These are phyloP conservation scores for Penicillium occitanis DNA, from an alignment of 2,329 filamentous ascomycete genomes.

Conservation along the genomic window DNA sequence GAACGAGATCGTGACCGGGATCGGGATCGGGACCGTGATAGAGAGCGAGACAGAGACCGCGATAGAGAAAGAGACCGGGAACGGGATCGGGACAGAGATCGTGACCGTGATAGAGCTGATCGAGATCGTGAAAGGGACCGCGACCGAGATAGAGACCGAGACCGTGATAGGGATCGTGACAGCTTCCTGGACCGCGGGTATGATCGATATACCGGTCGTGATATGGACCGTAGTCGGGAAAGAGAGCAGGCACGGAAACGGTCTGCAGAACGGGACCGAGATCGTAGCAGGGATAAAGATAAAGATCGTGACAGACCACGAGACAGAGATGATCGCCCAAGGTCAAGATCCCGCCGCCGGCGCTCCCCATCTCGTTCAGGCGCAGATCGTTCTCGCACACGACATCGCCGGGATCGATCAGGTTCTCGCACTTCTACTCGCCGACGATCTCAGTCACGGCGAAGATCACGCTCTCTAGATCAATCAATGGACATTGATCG, in stretches of 20 bases:
- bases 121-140: constrained; percentile 32
- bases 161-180: constrained; percentile 29
- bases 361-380: constrained; percentile 15
- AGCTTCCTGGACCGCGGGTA: constrained; percentile 34
- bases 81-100: constrained; percentile 28
- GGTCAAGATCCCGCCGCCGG: constrained; percentile 16
- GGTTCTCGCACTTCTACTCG: constrained; percentile 20
- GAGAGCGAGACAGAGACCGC: constrained; percentile 31
- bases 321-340: constrained; percentile 19
- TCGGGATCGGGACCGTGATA: constrained; percentile 29
- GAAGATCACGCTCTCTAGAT: constrained; percentile 27
- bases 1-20: constrained; percentile 31
- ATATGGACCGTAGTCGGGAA: constrained; percentile 28
- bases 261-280: constrained; percentile 20
- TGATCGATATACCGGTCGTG: constrained; percentile 31
- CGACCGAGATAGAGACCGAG: constrained; percentile 31
- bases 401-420: constrained; percentile 17
- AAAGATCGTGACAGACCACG: constrained; percentile 11
- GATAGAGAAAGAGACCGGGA: constrained; percentile 35
- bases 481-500: constrained; percentile 42
- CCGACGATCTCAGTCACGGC: constrained; percentile 26
- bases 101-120: constrained; percentile 28
- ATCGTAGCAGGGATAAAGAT: constrained; percentile 24
- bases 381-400: constrained; percentile 1
- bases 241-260: constrained; percentile 22